Base-by-base conservation (phyloP, 1,284 basidiomycete genomes). In the Cutaneotrichosporon arboriforme region DNA sequence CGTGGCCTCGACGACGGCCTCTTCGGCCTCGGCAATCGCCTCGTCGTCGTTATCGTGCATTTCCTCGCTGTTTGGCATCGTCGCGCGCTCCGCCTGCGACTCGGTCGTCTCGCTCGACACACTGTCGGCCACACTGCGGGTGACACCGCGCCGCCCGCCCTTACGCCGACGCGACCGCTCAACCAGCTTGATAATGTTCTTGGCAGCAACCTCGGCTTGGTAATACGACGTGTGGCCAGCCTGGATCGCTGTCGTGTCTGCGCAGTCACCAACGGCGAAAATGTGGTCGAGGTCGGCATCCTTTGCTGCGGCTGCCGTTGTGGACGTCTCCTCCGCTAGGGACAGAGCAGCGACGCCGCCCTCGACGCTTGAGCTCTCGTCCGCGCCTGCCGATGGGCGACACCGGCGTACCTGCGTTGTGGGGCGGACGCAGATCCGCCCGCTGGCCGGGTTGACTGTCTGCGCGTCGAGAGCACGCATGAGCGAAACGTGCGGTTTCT, bases 191-290 rank as follows among this genome's bases (percentile, higher is more conserved):
- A 74, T 47, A 42, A 79, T 74, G 57, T 79, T 76, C 31, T 64
- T 55, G n/a, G 66, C 71, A 3, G 72, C 69, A 2, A 72, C 67
- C 41, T 70, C 62, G 26, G 78, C 81, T 73, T 84, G 83, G 54
- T 76, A 80, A 64, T 81, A 83, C 2, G 85, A 84, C 31, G 80
- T 85, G 68, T 88, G 84, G 1, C 87, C 76, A 76, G 88, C 78
- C 61, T 79, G 77, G 61, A 80, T 77, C 5, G 77, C 77, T 43
- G 62, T 60, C 3, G 72, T 72, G 46, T 77, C 74, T 18, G 76
- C 74, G 23, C 72, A 73, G 51, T 78, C 75, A 20, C 77, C 76
- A 31, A 76, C 68, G 10, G 73, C 73, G 44, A 75, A 78, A 34
- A 77, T 67, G 61, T 72, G 73, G n/a, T 60, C 58, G 46, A 69